A percentile compares a stretch with the other conserved stretches of the same genome.
phyloP scores from a whole-genome alignment of 495 filamentous ascomycete genomes.

The Usnea hakonensis region DNA sequence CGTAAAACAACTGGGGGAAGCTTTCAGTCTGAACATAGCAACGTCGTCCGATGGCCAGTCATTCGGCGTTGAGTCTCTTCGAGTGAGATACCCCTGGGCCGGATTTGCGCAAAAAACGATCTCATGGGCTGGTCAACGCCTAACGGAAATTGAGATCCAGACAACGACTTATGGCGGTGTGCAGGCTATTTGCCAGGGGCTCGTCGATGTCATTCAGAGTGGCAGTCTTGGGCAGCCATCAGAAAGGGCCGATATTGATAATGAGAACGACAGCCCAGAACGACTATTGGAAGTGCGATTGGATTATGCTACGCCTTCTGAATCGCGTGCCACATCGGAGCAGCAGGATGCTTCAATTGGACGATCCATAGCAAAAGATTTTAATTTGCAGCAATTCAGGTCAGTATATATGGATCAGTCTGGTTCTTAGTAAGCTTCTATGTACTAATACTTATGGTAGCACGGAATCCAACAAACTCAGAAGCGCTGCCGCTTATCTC shows the following conservation, averaged over 20 bases:
- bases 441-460: neutral
- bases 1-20: conserved; percentile 22
- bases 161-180: conserved; percentile 26
- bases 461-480: neutral
- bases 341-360: neutral
- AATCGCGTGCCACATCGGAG: conserved; percentile 10
- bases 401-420: neutral
- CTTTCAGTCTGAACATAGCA: conserved; percentile 11
- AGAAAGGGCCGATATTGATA: neutral
- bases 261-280: conserved; percentile 1
- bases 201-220: conserved; percentile 17
- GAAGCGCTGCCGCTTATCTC: neutral
- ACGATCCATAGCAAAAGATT: neutral
- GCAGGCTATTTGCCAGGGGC: conserved; percentile 17
- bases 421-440: neutral
- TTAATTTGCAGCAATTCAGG: neutral
- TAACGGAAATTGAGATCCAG: conserved; percentile 23
- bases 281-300: neutral
- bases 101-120: conserved; percentile 21
- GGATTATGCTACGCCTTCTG: conserved; percentile 3
- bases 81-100: conserved; percentile 28
- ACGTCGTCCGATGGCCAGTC: conserved; percentile 20
- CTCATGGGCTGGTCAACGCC: conserved; percentile 23
- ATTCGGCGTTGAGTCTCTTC: conserved; percentile 30
- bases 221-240: neutral